Evolutionary conservation across 352 stramenopile species (phyloP).

Genomic region (Phytophthora cactorum): DNA sequence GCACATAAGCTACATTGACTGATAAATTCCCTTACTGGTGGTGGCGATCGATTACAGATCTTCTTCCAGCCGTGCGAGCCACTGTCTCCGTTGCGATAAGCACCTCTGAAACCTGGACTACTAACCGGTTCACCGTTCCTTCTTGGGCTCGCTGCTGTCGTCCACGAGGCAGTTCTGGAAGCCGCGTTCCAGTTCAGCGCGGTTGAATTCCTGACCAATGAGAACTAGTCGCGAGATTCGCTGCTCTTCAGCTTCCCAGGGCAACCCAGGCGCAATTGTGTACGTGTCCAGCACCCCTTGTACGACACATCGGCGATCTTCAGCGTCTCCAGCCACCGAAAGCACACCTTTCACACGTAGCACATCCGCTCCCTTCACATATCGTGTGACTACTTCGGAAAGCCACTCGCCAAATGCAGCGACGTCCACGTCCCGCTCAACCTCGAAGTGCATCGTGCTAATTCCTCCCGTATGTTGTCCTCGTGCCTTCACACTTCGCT

Average conservation of each 20-base stretch:
- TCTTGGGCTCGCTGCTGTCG: slow-evolving; percentile 34
- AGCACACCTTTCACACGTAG: slow-evolving; percentile 75
- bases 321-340: slow-evolving; percentile 46
- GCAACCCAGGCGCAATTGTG: slow-evolving; percentile 61
- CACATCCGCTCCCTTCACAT: slow-evolving; percentile 61
- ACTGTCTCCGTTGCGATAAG: not conserved
- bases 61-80: not conserved
- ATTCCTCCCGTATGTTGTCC: slow-evolving; percentile 61
- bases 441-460: slow-evolving; percentile 62
- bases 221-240: slow-evolving; percentile 64
- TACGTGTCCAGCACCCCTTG: slow-evolving; percentile 81
- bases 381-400: slow-evolving; percentile 53
- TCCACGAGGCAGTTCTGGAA: slow-evolving; percentile 54
- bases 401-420: slow-evolving; percentile 67
- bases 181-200: slow-evolving; percentile 42
- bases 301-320: slow-evolving; percentile 55
- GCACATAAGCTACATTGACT: not conserved
- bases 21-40: slow-evolving; percentile 23
- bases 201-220: slow-evolving; percentile 67
- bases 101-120: slow-evolving; percentile 5
- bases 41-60: not conserved
- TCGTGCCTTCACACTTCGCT: slow-evolving; percentile 21
- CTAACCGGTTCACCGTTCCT: slow-evolving; percentile 32
- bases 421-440: slow-evolving; percentile 54
- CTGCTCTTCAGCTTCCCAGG: slow-evolving; percentile 42